phyloP scores from a whole-genome alignment of 768 basidiomycete genomes.

The Trametes meyenii region DNA sequence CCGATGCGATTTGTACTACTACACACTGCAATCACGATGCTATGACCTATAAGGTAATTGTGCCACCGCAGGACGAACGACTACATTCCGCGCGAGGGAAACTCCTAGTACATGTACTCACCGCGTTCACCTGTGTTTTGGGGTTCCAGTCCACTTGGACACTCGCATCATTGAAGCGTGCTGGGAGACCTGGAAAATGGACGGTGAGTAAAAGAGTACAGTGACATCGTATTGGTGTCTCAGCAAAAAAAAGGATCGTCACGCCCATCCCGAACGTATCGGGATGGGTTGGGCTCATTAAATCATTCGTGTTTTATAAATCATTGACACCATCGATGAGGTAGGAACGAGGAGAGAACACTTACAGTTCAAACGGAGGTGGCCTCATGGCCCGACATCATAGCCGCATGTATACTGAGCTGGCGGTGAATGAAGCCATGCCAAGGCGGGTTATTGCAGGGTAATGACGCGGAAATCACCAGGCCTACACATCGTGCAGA shows the following conservation, averaged over 20 bases:
- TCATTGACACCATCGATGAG: constrained; percentile 26
- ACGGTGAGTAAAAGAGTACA: neutral
- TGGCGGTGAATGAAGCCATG: too few relatives aligned
- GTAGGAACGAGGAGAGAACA: neutral
- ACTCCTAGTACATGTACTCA: neutral
- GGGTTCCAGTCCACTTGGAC: too few relatives aligned
- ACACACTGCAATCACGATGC: constrained; percentile 1
- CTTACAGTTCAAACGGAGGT: neutral
- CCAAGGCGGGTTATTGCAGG: too few relatives aligned
- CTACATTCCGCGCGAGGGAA: neutral
- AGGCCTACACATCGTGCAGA: neutral
- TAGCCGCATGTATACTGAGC: too few relatives aligned
- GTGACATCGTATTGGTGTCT: constrained; percentile 20
- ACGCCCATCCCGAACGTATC: constrained; percentile 26
- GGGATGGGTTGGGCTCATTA: constrained; percentile 36
- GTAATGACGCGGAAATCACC: neutral
- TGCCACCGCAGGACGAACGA: neutral
- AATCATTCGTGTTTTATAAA: constrained; percentile 32
- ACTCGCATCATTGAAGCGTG: too few relatives aligned
- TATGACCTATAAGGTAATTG: too few relatives aligned
- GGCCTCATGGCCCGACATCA: too few relatives aligned
- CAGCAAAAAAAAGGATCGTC: constrained; percentile 33
- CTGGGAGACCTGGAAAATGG: neutral
- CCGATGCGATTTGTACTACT: constrained; percentile 9
- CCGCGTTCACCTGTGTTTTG: neutral